Evolutionary conservation across 2,329 filamentous ascomycete species (phyloP), one percentile per base, ranked within the genome.

Genomic region (Setomelanomma holmii): DNA sequence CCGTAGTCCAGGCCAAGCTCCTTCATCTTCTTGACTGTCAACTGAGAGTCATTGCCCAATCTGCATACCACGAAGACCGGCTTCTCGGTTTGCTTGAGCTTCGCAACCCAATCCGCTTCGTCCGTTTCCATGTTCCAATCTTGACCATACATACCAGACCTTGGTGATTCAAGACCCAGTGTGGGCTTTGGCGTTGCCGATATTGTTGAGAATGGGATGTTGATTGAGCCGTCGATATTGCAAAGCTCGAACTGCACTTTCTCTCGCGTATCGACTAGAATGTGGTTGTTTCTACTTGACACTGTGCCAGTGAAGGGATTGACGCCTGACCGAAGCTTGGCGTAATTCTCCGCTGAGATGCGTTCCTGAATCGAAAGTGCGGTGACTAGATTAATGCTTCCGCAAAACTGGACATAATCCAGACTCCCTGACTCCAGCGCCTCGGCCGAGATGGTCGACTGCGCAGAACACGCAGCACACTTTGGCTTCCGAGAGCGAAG

Each of bases 401-500:
- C 92, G 68, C 93, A 98, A 69, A 98, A 97, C 45, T 88, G 86
- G 0, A 89, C 82, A 69, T 98, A 98, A 69, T 97, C 91, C 40
- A 93, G 78, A 4, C 84, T 87, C 0, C 89, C 88, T 0, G 81
- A 82, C 17, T 74, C 78, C 45, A 96, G 75, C 6, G 81, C 83
- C 10, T 87, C 80, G 6, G 85, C 69, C 0, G 87, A 88, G 10
- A 97, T 80, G 0, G 79, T 84, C 0, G 84, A 81, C 7, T 81
- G 74, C 0, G 82, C 76, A 0, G 89, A 89, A 71, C 95, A 99
- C 1, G 89, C 89, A 30, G 90, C 85, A 66, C 95, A 98, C 34
- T 86, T 85, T 7, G 79, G 74, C 43, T 90, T 83, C 44, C 88
- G 82, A 0, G 85, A 81, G 14, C 90, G 85, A 74, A 98, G 84